Conservation (phyloP, 2,329 filamentous ascomycete genomes). For the Didymella lethalis region DNA sequence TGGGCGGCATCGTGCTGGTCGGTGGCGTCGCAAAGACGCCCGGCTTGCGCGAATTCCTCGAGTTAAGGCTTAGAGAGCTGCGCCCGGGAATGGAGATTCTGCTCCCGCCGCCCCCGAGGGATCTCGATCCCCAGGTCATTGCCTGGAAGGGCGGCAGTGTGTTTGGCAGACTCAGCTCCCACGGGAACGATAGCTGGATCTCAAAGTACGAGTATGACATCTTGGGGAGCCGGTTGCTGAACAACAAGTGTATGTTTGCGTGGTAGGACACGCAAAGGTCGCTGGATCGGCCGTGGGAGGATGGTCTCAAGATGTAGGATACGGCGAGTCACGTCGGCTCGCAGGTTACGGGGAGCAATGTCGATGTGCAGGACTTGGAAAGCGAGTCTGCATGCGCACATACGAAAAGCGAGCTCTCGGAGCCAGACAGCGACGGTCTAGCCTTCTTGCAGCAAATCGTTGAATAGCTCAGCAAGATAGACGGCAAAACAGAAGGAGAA, state of each 20-base stretch:
- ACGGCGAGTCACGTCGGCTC: background rate
- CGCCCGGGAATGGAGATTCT: slow-evolving; percentile 68
- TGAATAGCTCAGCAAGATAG: background rate
- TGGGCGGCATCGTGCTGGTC: slow-evolving; percentile 52
- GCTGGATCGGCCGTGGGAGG: background rate
- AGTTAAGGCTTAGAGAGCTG: slow-evolving; percentile 77
- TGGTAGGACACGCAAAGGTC: slow-evolving; percentile 37
- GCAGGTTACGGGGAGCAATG: no score
- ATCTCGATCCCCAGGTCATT: slow-evolving; percentile 97
- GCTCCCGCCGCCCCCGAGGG: slow-evolving; percentile 76
- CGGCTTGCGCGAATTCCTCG: slow-evolving; percentile 80
- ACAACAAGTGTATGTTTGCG: slow-evolving; percentile 53
- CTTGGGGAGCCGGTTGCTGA: slow-evolving; percentile 79
- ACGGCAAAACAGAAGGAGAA: background rate
- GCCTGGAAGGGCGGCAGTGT: slow-evolving; percentile 98
- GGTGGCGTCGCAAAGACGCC: slow-evolving; percentile 57
- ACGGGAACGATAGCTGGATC: slow-evolving; percentile 93
- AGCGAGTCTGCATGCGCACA: background rate
- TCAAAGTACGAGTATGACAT: slow-evolving; percentile 86
- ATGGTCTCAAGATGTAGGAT: background rate
- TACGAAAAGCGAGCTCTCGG: background rate
- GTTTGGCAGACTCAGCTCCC: slow-evolving; percentile 83
- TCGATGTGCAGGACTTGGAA: background rate
- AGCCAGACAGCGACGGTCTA: background rate
- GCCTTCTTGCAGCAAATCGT: background rate